Evolutionary conservation across 2,329 filamentous ascomycete genomes (phyloP).

Genomic region (Venturia carpophila): DNA sequence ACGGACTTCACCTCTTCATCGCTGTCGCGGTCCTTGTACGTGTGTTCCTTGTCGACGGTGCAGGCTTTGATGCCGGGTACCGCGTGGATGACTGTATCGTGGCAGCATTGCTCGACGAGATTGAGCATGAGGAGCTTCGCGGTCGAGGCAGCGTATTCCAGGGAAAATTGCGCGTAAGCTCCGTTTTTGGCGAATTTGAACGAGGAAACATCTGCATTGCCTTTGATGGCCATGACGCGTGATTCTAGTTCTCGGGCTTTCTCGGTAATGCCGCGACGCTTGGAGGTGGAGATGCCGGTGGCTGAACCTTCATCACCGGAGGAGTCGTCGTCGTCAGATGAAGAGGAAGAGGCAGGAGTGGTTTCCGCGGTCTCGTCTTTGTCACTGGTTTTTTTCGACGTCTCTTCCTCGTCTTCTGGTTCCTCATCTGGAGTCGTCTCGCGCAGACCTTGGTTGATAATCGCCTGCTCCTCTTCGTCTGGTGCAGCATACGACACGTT

Average conservation of each 20-base stretch:
- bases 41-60: constrained; percentile 51
- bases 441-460: constrained; percentile 30
- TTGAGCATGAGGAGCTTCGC: constrained; percentile 92
- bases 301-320: constrained; percentile 28
- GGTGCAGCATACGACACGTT: constrained; percentile 80
- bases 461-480: constrained; percentile 79
- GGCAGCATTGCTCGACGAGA: constrained; percentile 73
- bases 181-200: constrained; percentile 74
- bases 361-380: background rate
- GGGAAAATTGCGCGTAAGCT: constrained; percentile 68
- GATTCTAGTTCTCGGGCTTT: constrained; percentile 49
- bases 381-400: constrained; percentile 22
- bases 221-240: constrained; percentile 51
- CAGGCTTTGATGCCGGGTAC: constrained; percentile 70
- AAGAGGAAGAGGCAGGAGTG: background rate
- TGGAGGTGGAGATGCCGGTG: too few species aligned
- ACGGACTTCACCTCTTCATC: constrained; percentile 35
- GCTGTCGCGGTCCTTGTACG: constrained; percentile 42
- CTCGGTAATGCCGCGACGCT: constrained; percentile 9
- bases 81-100: constrained; percentile 76
- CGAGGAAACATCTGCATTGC: constrained; percentile 57
- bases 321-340: constrained; percentile 18
- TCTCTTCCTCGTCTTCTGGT: constrained; percentile 25
- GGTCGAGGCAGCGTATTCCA: constrained; percentile 70
- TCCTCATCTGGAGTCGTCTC: constrained; percentile 35